Conservation (phyloP, 2,329 filamentous ascomycete species). For the Bertia moriformis region DNA sequence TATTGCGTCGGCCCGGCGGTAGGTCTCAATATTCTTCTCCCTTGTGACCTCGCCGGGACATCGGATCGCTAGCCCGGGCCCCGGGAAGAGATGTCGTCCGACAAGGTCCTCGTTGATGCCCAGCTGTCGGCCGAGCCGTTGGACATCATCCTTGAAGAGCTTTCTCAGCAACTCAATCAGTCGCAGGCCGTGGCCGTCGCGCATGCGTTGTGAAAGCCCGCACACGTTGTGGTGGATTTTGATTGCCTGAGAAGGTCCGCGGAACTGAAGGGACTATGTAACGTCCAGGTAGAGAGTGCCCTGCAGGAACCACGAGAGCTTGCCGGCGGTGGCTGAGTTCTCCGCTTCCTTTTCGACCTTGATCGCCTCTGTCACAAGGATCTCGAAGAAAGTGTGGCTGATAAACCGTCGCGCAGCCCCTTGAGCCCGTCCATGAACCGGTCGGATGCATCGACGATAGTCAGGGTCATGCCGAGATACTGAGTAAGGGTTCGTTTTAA, state of each 20-base stretch:
- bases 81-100: conserved; percentile 66
- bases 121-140: conserved; percentile 48
- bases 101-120: conserved; percentile 63
- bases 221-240: conserved; percentile 26
- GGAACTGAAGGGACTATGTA: conserved; percentile 32
- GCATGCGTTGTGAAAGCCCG: conserved; percentile 19
- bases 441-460: conserved; percentile 66
- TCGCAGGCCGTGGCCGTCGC: conserved; percentile 27
- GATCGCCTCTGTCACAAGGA: no score
- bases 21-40: conserved; percentile 63
- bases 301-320: conserved; percentile 76
- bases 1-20: conserved; percentile 62
- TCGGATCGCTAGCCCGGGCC: conserved; percentile 55
- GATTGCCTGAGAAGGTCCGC: conserved; percentile 20
- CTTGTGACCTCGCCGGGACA: conserved; percentile 57
- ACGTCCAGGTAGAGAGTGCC: conserved; percentile 55
- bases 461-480: conserved; percentile 80
- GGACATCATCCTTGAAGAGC: conserved; percentile 76
- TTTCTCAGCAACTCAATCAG: conserved; percentile 67
- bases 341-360: conserved; percentile 60
- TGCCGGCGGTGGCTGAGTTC: conserved; percentile 51
- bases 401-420: no score
- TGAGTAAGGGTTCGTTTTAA: conserved; percentile 68
- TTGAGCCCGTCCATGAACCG: conserved; percentile 67
- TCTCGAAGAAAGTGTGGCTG: no score